Evolutionary conservation across 1,284 basidiomycete genomes (phyloP), one percentile per base, ranked within the genome.

Genomic region (Trichosporon sp.): DNA sequence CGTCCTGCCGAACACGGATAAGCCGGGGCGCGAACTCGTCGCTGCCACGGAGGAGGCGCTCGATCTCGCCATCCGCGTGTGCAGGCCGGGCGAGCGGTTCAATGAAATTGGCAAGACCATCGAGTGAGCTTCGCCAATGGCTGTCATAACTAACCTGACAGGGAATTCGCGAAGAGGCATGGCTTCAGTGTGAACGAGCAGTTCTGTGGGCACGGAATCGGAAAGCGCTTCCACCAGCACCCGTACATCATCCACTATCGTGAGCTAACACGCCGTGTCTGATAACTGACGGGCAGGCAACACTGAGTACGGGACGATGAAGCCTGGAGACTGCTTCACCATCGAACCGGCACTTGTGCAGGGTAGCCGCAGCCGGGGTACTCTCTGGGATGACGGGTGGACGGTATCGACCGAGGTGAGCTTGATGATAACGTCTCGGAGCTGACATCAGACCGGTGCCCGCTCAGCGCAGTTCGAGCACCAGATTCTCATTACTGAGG

Each of bases 331-430:
- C 81, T 93, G 92, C 79, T 95, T 95, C 78, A 95, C 93, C 0
- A 93, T 96, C 66, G 93, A 94, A 90, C 93, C 93, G 4, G 87
- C 87, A 61, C 85, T 96, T 31, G 87, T 94, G 4, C 91, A 93
- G 83, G 93, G 93, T 4, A 82, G 82, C 1, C 86, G 91, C 70
- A 86, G 91, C 0, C 81, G 84, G 19, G 89, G 89, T 0, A 91
- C 90, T 87, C 88, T 92, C 71, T 94, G 92, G 81, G 92, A 91
- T 2, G 93, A 95, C 79, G 92, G 91, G 37, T 95, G 93, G 93
- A 94, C 92, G 2, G 89, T 90, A 43, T 90, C 91, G 0, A 93
- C 93, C 0, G 89, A 91, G 85, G 92, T 90, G 79, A 74, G 87
- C 76, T 19, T 26, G 21, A 7, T 19, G 7, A 19, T 26, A n/a